Conservation (phyloP, 129 eudicot species). For the Arctium lappa region DNA sequence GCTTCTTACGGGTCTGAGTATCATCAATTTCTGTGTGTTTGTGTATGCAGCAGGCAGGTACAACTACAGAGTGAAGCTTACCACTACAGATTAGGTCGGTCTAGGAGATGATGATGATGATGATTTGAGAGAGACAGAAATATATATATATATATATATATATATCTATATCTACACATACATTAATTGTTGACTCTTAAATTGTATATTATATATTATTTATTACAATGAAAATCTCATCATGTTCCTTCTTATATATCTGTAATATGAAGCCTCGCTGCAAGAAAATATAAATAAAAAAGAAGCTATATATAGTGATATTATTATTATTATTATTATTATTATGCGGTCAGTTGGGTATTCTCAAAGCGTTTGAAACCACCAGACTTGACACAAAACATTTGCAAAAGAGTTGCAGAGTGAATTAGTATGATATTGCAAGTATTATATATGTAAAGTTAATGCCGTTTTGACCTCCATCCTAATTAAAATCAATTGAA, state of each 20-base stretch:
- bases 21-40: slow-evolving; percentile 62
- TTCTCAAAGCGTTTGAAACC: background rate
- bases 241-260: background rate
- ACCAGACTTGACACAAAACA: too few species aligned
- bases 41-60: slow-evolving; percentile 62
- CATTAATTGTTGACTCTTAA: background rate
- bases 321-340: too few species aligned
- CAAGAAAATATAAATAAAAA: background rate
- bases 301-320: background rate
- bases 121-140: background rate
- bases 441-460: too few species aligned
- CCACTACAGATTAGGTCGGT: slow-evolving; percentile 2
- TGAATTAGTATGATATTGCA: too few species aligned
- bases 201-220: background rate
- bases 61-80: slow-evolving; percentile 50
- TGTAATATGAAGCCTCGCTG: background rate
- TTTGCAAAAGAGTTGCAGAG: too few species aligned
- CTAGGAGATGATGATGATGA: background rate
- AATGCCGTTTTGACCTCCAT: too few species aligned
- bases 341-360: too few species aligned
- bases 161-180: background rate
- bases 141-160: background rate
- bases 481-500: too few species aligned
- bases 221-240: background rate
- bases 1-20: slow-evolving; percentile 70